Evolutionary conservation across 2,329 filamentous ascomycete species (phyloP), one percentile per base, ranked within the genome.

Genomic region (Herpotrichia juniperi): DNA sequence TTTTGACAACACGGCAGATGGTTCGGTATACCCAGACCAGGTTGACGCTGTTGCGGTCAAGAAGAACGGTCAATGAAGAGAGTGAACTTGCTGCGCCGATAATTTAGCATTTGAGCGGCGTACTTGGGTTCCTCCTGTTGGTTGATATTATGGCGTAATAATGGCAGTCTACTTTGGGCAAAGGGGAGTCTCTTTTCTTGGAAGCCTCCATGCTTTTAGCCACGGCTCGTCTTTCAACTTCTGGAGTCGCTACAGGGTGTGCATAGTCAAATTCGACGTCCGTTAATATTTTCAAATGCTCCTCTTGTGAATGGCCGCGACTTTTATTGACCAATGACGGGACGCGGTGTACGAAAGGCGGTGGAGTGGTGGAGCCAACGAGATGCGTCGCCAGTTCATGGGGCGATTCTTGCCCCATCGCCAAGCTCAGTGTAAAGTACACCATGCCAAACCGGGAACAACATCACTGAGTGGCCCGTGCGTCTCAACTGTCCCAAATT

Each of bases 1-100:
- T 12, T 97, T 87, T 69, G 84, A 83, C 9, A 84, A 83, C 9
- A 79, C 90, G 44, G 87, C 90, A 28, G 69, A 69, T 31, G 70
- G 66, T 1, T 79, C 73, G 46, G 67, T 69, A 11, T 79, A 78
- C 54, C 53, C 40, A 8, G 40, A 30, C n/a, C 24, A 28, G 24
- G 25, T n/a, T 28, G 40, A 9, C 10, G 10, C 37, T 16, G 37
- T 16, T 24, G 37, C 11, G 4, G 37, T 24, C 8, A n/a, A 6
- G 14, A n/a, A n/a, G 16, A 25, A 40, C 3, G 4, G 21, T 14
- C 21, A 14, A 40, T 11, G 11, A 12, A 24, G 7, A n/a, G 28
- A 48, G 9, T 30, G 32, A n/a, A n/a, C n/a, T n/a, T n/a, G n/a
- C n/a, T n/a, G n/a, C n/a, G n/a, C n/a, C n/a, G n/a, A 5, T 37